phyloP scores from a whole-genome alignment of 805 yeast genomes.

The Ogataea pini region DNA sequence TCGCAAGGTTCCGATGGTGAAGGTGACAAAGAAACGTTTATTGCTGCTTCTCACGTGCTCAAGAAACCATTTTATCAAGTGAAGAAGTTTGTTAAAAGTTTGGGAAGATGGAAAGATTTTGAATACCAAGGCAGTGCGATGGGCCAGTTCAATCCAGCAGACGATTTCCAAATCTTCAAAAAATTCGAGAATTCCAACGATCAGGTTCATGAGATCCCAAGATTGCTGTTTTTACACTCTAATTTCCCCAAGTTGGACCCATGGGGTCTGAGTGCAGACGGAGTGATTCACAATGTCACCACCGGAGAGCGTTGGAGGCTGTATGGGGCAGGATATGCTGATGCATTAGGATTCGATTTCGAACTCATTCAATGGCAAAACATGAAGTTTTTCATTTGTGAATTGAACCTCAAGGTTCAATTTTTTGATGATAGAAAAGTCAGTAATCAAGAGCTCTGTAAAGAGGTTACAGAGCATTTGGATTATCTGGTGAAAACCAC shows the following conservation, averaged over 20 bases:
- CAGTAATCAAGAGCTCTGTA: constrained; percentile 45
- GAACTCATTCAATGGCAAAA: constrained; percentile 60
- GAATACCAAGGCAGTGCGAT: constrained; percentile 69
- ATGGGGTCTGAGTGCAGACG: constrained; percentile 47
- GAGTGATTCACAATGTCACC: constrained; percentile 39
- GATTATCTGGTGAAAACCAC: constrained; percentile 36
- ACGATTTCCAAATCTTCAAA: constrained; percentile 46
- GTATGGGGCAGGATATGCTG: constrained; percentile 57
- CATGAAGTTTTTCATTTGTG: constrained; percentile 57
- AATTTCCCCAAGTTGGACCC: constrained; percentile 71
- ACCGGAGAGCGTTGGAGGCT: constrained; percentile 53
- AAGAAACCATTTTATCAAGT: constrained; percentile 61
- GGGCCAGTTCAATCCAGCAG: constrained; percentile 73
- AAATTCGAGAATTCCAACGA: constrained; percentile 25
- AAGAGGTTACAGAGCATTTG: constrained; percentile 50
- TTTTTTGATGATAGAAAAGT: constrained; percentile 41
- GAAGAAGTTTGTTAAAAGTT: constrained; percentile 53
- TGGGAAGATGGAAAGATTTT: constrained; percentile 48
- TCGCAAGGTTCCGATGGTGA: constrained; percentile 52
- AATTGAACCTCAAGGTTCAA: constrained; percentile 44
- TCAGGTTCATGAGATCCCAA: constrained; percentile 30
- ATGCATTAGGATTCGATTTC: constrained; percentile 55
- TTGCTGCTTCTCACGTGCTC: constrained; percentile 60
- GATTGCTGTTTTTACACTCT: constrained; percentile 58
- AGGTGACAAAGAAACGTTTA: constrained; percentile 62